phyloP scores from a whole-genome alignment of 2,329 filamentous ascomycete genomes.

The Hypoxylon sp. region DNA sequence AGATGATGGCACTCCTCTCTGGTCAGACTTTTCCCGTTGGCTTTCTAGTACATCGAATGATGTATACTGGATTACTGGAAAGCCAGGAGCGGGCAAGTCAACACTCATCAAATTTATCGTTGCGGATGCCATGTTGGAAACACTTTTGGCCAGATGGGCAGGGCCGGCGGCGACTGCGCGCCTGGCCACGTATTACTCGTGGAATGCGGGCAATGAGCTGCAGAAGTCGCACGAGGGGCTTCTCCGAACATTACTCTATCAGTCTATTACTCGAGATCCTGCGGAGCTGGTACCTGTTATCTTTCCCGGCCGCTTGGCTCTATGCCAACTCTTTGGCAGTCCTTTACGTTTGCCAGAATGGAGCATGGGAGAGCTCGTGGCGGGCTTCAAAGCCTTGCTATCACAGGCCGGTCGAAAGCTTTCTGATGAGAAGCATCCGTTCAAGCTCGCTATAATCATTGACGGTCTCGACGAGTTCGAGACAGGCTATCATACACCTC shows the following conservation, averaged over 20 bases:
- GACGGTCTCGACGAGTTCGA: conserved; percentile 27
- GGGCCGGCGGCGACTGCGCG: not conserved
- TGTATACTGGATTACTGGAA: conserved; percentile 34
- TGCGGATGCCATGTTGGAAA: not conserved
- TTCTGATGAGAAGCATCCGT: not conserved
- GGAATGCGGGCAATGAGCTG: conserved; percentile 31
- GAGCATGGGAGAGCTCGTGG: conserved; percentile 17
- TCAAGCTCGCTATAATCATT: conserved; percentile 31
- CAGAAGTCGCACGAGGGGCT: conserved; percentile 39
- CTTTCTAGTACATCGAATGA: not conserved
- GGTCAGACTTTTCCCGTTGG: conserved; percentile 16
- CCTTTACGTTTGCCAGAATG: conserved; percentile 13
- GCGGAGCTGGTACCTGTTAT: conserved; percentile 8
- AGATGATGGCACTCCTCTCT: not conserved
- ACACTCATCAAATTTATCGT: conserved; percentile 32
- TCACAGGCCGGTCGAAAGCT: not conserved
- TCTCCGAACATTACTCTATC: conserved; percentile 31
- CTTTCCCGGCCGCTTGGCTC: conserved; percentile 17
- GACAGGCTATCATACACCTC: conserved; percentile 12
- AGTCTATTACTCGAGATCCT: conserved; percentile 19
- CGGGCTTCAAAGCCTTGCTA: conserved; percentile 8
- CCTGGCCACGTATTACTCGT: conserved; percentile 36
- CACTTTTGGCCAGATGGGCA: conserved; percentile 1
- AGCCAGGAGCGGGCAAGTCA: conserved; percentile 32
- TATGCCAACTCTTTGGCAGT: conserved; percentile 12